A percentile compares a stretch with the other conserved stretches of the same genome.
phyloP scores from a whole-genome alignment of 805 yeast genomes.

The Cyberlindnera veronae region DNA sequence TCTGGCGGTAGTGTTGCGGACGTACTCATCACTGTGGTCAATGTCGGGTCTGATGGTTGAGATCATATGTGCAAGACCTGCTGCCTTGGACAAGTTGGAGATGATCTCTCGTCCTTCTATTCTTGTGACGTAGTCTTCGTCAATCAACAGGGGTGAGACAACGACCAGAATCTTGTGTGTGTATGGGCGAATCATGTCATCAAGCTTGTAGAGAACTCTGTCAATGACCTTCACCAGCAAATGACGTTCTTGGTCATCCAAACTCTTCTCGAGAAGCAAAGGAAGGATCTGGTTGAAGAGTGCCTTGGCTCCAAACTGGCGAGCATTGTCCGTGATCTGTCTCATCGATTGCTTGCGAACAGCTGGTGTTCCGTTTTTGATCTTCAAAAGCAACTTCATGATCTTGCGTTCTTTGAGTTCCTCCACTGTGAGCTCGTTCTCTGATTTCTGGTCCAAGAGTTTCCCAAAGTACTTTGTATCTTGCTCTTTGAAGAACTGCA shows the following conservation, averaged over 20 bases:
- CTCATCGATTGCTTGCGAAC: conserved; percentile 69
- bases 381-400: conserved; percentile 57
- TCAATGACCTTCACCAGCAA: conserved; percentile 72
- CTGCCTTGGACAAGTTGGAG: conserved; percentile 70
- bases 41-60: conserved; percentile 76
- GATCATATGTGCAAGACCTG: conserved; percentile 80
- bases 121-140: conserved; percentile 72
- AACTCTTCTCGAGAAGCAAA: conserved; percentile 60
- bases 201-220: conserved; percentile 63
- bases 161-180: conserved; percentile 71
- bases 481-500: conserved; percentile 65
- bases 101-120: conserved; percentile 78
- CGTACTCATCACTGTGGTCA: conserved; percentile 77
- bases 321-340: conserved; percentile 59
- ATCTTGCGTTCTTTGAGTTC: conserved; percentile 60
- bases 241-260: conserved; percentile 84
- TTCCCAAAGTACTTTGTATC: conserved; percentile 72
- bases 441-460: conserved; percentile 37
- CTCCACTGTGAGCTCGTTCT: conserved; percentile 39
- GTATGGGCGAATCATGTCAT: conserved; percentile 63
- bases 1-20: conserved; percentile 71
- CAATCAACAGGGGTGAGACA: conserved; percentile 74
- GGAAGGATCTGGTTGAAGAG: conserved; percentile 75
- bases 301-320: conserved; percentile 62
- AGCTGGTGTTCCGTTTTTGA: conserved; percentile 75